A percentile compares a stretch with the other conserved stretches of the same genome.
Evolutionary conservation across 805 yeast genomes (phyloP).

Genomic region (Metschnikowia koreensis): DNA sequence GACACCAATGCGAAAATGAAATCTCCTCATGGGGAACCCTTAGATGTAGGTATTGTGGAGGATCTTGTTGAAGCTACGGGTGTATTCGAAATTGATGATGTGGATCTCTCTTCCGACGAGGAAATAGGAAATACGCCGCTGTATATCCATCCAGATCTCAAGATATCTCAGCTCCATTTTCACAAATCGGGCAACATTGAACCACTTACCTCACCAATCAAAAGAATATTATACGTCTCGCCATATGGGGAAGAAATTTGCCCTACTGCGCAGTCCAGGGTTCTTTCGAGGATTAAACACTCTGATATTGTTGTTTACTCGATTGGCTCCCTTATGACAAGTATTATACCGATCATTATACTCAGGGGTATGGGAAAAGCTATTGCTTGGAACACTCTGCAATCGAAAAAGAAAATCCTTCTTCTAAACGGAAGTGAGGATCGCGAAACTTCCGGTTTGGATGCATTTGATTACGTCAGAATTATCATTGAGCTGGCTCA

Average conservation of each 20-base stretch:
- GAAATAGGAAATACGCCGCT: constrained; percentile 64
- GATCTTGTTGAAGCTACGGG: neutral
- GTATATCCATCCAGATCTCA: constrained; percentile 76
- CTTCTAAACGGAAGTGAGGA: constrained; percentile 74
- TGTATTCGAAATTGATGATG: neutral
- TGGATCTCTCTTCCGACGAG: constrained; percentile 23
- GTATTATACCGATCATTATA: constrained; percentile 75
- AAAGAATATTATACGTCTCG: constrained; percentile 73
- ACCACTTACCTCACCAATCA: constrained; percentile 73
- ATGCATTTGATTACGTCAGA: constrained; percentile 56
- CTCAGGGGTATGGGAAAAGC: constrained; percentile 72
- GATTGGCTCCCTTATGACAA: constrained; percentile 87
- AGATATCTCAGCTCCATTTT: constrained; percentile 71
- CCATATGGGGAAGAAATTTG: constrained; percentile 85
- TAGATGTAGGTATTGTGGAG: neutral
- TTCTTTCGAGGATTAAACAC: constrained; percentile 46
- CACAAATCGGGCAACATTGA: constrained; percentile 51
- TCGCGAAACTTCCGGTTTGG: constrained; percentile 73
- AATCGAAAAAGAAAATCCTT: constrained; percentile 48
- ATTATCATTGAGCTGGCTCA: constrained; percentile 54
- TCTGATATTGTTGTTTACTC: constrained; percentile 67
- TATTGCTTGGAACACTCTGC: constrained; percentile 28
- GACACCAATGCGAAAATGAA: constrained; percentile 15
- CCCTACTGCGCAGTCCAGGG: constrained; percentile 69
- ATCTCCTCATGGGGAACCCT: neutral